Base-by-base conservation (phyloP, 2,329 filamentous ascomycete genomes). In the Cordyceps fumosorosea region DNA sequence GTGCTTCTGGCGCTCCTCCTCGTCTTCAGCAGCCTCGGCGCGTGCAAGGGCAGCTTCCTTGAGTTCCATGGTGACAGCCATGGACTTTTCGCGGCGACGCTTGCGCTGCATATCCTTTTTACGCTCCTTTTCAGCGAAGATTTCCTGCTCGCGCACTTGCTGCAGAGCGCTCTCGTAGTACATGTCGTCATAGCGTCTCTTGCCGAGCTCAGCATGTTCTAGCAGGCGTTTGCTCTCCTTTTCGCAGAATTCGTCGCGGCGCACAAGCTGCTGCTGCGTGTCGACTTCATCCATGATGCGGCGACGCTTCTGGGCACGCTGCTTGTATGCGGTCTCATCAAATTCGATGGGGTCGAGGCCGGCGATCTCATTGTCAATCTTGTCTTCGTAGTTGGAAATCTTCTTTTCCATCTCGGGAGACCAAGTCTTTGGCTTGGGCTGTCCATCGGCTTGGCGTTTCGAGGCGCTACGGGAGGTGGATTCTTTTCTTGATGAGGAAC, bases 91-190 rank as follows among this genome's bases (percentile, higher is more conserved):
- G 20, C 95, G 89, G 50, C 95, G 88, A 64, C 95, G 86, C 79
- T 98, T 99, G 66, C 95, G 89, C 74, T 99, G 95, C 91, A 99
- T 98, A 72, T 99, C 95, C 79, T 99, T 99, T 80, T 99, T 99
- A 66, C 95, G 91, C 76, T 99, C 95, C 78, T 99, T 99, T 75
- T 99, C 95, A 64, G 93, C 92, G 64, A 89, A 89, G 8, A 97
- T 82, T 73, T 97, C 93, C 67, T 91, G 91, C 65, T 92, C 89
- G 67, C 95, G 90, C 2, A 98, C 93, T 69, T 96, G 89, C 59
- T 89, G 85, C 64, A 93, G 84, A 1, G 95, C 93, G 47, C 89
- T 87, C 20, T 90, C 85, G 71, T 92, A 93, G 72, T 95, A 87
- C 52, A 87, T 79, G 16, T 89, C 82, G 63, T 90, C 85, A 73